Conservation (phyloP, 805 yeast genomes). For the Candida methanosorbosa region DNA sequence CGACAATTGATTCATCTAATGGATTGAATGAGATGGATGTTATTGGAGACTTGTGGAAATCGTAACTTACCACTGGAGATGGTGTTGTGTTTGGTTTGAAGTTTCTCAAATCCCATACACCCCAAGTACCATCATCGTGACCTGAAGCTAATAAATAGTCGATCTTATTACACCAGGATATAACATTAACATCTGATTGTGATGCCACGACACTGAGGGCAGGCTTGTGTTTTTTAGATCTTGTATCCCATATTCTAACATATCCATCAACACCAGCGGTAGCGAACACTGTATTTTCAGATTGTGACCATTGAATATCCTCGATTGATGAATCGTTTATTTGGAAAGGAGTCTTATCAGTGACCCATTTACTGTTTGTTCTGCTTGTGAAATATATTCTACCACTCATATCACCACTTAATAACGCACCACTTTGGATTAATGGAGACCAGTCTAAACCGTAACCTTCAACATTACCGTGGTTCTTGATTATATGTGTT, state of each 20-base stretch:
- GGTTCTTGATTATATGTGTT: conserved; percentile 68
- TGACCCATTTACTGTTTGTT: conserved; percentile 71
- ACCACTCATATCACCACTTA: conserved; percentile 88
- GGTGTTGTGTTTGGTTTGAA: conserved; percentile 54
- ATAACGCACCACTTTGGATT: conserved; percentile 65
- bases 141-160: conserved; percentile 88
- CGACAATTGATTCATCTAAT: conserved; percentile 87
- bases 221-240: conserved; percentile 87
- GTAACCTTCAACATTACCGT: conserved; percentile 95
- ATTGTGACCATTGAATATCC: conserved; percentile 93
- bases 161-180: conserved; percentile 89
- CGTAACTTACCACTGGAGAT: conserved; percentile 87
- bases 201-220: conserved; percentile 81
- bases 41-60: conserved; percentile 89
- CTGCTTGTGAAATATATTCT: conserved; percentile 71
- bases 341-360: conserved; percentile 75
- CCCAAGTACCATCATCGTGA: conserved; percentile 96
- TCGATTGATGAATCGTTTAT: conserved; percentile 75
- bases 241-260: conserved; percentile 92
- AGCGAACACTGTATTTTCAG: conserved; percentile 92
- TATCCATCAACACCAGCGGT: conserved; percentile 88
- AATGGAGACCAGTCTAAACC: conserved; percentile 96
- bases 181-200: conserved; percentile 80
- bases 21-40: conserved; percentile 95
- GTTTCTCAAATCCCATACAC: conserved; percentile 94